Evolutionary conservation across 805 yeast species (phyloP).

Genomic region (Spathaspora girioi): DNA sequence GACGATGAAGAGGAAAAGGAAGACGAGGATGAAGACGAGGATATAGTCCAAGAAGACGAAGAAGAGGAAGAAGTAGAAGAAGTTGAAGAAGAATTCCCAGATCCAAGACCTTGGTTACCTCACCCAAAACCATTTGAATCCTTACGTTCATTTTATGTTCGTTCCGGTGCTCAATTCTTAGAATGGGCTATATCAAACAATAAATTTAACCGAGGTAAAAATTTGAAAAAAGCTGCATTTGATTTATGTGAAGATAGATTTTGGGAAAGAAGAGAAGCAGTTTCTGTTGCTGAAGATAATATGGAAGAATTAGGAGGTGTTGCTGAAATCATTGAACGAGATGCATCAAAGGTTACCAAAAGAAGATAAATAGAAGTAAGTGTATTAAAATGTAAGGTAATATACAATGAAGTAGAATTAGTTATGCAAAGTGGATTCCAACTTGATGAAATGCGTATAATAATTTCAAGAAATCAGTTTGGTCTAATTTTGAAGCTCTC

Average conservation of each 20-base stretch:
- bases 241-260: conserved; percentile 91
- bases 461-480: conserved; percentile 83
- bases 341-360: conserved; percentile 44
- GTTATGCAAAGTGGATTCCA: conserved; percentile 89
- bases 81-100: conserved; percentile 72
- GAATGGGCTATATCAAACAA: conserved; percentile 92
- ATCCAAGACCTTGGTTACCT: conserved; percentile 93
- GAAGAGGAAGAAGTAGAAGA: conserved; percentile 61
- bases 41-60: conserved; percentile 61
- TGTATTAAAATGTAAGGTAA: background rate
- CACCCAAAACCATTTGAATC: conserved; percentile 93
- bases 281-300: conserved; percentile 82
- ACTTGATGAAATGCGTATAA: conserved; percentile 94
- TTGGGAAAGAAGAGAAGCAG: conserved; percentile 98
- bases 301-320: conserved; percentile 89
- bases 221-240: conserved; percentile 82
- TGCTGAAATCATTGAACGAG: conserved; percentile 80
- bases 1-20: conserved; percentile 71
- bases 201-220: conserved; percentile 83
- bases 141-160: conserved; percentile 76
- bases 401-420: conserved; percentile 1
- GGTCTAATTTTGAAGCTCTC: conserved; percentile 93
- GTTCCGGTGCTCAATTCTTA: conserved; percentile 82
- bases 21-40: conserved; percentile 54
- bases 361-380: conserved; percentile 45